Evolutionary conservation across 2,329 filamentous ascomycete species (phyloP).

Genomic region (Exserohilum rostratum): DNA sequence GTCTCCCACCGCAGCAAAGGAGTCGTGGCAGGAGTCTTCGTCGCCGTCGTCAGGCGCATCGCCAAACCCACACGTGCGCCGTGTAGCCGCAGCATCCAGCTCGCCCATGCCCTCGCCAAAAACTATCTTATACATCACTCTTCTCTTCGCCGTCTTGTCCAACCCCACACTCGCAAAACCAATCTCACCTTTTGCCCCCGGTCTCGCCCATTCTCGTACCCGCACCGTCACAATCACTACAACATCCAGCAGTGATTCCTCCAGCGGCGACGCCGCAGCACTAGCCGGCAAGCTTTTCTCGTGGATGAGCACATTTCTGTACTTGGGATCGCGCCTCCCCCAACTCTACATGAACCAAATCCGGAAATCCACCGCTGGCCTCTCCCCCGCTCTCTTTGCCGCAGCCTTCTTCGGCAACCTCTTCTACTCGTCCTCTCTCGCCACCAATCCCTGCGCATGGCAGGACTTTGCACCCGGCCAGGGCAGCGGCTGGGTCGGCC

Average conservation of each 20-base stretch:
- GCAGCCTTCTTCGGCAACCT: slow-evolving; percentile 72
- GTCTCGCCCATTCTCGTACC: slow-evolving; percentile 15
- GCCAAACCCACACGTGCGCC: slow-evolving; percentile 38
- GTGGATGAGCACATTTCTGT: slow-evolving; percentile 52
- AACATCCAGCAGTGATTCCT: slow-evolving; percentile 7
- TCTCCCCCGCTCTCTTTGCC: slow-evolving; percentile 67
- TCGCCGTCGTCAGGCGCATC: slow-evolving; percentile 25
- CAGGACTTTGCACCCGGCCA: slow-evolving; percentile 58
- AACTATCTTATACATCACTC: slow-evolving; percentile 54
- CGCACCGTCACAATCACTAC: slow-evolving; percentile 6
- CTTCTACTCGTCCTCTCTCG: slow-evolving; percentile 68
- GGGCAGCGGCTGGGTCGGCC: slow-evolving; percentile 65
- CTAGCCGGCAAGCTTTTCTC: slow-evolving; percentile 52
- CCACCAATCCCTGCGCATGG: slow-evolving; percentile 70
- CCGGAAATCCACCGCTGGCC: slow-evolving; percentile 67
- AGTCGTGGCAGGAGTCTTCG: slow-evolving; percentile 31
- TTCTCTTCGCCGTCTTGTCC: slow-evolving; percentile 52
- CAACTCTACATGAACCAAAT: slow-evolving; percentile 70
- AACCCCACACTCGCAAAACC: slow-evolving; percentile 45
- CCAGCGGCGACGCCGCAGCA: slow-evolving; percentile 33
- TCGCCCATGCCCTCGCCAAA: slow-evolving; percentile 54
- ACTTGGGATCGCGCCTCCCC: slow-evolving; percentile 53
- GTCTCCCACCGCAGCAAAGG: slow-evolving; percentile 35
- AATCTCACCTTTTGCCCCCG: slow-evolving; percentile 34
- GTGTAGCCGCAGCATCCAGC: slow-evolving; percentile 45